Percentiles rank a stretch among this genome's conserved stretches.
phyloP scores from a whole-genome alignment of 441 rosid species.

The Geranium incanum region DNA sequence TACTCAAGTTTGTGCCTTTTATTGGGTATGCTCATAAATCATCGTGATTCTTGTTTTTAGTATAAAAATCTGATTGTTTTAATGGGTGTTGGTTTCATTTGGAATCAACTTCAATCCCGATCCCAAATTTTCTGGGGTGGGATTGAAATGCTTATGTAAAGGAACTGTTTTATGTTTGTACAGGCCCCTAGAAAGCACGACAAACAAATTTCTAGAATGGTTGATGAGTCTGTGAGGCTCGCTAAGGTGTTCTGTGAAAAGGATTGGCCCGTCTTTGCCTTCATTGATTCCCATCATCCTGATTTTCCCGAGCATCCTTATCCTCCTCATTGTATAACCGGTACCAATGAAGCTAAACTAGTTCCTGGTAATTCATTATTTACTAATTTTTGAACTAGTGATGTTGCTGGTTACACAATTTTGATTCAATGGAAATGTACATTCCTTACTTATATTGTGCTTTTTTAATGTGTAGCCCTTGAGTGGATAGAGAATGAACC shows the following conservation, averaged over 20 bases:
- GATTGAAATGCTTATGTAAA: not conserved
- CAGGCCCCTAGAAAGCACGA: constrained; percentile 66
- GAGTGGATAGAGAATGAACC: constrained; percentile 63
- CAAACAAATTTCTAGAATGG: constrained; percentile 64
- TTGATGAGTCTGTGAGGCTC: constrained; percentile 53
- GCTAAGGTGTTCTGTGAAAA: constrained; percentile 51
- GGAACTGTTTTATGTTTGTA: constrained; percentile 9
- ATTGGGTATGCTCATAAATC: not conserved
- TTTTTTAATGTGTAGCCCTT: constrained; percentile 37
- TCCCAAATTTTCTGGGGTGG: not conserved
- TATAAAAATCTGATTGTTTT: not conserved
- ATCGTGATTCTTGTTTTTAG: not conserved
- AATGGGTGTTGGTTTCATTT: not conserved
- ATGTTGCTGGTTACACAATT: not conserved
- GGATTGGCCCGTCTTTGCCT: constrained; percentile 78
- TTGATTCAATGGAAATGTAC: not conserved
- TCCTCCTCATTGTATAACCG: constrained; percentile 75
- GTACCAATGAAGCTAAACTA: constrained; percentile 65
- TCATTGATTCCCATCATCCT: constrained; percentile 74
- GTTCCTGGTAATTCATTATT: constrained; percentile 50
- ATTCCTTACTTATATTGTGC: not conserved
- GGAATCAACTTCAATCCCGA: not conserved
- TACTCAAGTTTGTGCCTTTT: too few relatives aligned
- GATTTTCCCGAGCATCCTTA: constrained; percentile 72
- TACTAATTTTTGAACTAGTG: not conserved